phyloP scores from a whole-genome alignment of 2,329 filamentous ascomycete species.

The Sporothrix brunneoviolacea region DNA sequence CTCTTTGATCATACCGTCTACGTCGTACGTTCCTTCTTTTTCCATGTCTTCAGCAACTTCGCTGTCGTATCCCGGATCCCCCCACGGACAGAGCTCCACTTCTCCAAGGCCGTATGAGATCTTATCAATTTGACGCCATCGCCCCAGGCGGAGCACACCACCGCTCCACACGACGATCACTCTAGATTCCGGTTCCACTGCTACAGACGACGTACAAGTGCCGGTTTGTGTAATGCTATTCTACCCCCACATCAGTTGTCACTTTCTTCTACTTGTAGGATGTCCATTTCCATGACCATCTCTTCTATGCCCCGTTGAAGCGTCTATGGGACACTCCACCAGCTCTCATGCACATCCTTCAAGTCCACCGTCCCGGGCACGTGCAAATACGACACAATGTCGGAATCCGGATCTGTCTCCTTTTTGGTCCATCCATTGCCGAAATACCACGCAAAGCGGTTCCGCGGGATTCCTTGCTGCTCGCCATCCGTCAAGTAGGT shows the following conservation, averaged over 20 bases:
- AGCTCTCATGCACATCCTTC: constrained; percentile 58
- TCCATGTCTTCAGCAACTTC: too few species aligned
- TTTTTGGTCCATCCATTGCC: constrained; percentile 36
- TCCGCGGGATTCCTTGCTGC: background rate
- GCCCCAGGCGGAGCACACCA: constrained; percentile 10
- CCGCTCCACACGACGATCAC: background rate
- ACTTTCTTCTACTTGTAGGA: too few species aligned
- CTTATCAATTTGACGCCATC: constrained; percentile 10
- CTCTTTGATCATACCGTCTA: too few species aligned
- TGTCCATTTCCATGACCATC: too few species aligned
- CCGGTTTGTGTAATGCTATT: too few species aligned
- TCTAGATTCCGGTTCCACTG: too few species aligned
- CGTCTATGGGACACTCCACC: constrained; percentile 35
- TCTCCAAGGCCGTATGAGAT: too few species aligned
- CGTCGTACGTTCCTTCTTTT: too few species aligned
- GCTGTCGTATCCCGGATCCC: too few species aligned
- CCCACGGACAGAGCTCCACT: too few species aligned
- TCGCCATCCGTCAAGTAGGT: constrained; percentile 40
- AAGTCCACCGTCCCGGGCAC: constrained; percentile 51
- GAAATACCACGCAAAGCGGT: constrained; percentile 37
- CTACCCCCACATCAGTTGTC: too few species aligned
- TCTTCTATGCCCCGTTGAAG: background rate
- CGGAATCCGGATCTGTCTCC: constrained; percentile 32
- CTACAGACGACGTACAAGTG: too few species aligned
- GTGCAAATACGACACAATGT: constrained; percentile 37